These are phyloP conservation scores for Botrytis sinoallii DNA, from an alignment of 2,329 filamentous ascomycete genomes.

Conservation along the genomic window DNA sequence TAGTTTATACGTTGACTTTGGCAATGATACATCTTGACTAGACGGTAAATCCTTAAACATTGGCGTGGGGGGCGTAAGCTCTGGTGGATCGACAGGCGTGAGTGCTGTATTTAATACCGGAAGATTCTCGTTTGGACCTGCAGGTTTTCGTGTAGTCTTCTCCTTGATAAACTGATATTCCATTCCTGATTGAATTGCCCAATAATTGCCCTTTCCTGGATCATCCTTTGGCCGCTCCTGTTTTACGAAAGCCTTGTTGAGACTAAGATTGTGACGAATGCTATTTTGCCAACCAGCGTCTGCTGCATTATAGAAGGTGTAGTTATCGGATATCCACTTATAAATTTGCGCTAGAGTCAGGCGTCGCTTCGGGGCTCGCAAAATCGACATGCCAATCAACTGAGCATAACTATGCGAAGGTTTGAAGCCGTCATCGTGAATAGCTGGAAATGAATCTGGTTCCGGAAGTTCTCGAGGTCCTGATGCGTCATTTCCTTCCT, in stretches of 20 bases:
- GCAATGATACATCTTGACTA: constrained; percentile 28
- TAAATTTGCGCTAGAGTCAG: constrained; percentile 94
- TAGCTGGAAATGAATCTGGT: constrained; percentile 65
- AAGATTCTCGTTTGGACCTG: constrained; percentile 52
- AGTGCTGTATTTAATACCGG: constrained; percentile 32
- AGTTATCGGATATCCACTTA: constrained; percentile 98
- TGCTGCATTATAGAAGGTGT: constrained; percentile 77
- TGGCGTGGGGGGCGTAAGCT: constrained; percentile 25
- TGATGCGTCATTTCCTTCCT: constrained; percentile 51
- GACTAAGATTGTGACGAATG: constrained; percentile 93
- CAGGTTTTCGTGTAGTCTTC: constrained; percentile 64
- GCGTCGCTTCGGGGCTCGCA: constrained; percentile 77
- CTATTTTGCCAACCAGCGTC: constrained; percentile 98
- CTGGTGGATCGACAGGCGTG: constrained; percentile 27
- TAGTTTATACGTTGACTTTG: constrained; percentile 26
- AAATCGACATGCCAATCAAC: constrained; percentile 94
- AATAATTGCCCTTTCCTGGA: constrained; percentile 96
- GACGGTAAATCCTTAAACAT: constrained; percentile 33
- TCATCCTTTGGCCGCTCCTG: constrained; percentile 95
- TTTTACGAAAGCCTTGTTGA: constrained; percentile 96
- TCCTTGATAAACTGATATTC: constrained; percentile 88
- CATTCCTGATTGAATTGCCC: constrained; percentile 87
- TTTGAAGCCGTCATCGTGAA: constrained; percentile 84
- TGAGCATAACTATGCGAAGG: constrained; percentile 91
- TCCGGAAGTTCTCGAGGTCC: constrained; percentile 38